phyloP scores from a whole-genome alignment of 2,329 filamentous ascomycete species.

The Xylaria sp. region DNA sequence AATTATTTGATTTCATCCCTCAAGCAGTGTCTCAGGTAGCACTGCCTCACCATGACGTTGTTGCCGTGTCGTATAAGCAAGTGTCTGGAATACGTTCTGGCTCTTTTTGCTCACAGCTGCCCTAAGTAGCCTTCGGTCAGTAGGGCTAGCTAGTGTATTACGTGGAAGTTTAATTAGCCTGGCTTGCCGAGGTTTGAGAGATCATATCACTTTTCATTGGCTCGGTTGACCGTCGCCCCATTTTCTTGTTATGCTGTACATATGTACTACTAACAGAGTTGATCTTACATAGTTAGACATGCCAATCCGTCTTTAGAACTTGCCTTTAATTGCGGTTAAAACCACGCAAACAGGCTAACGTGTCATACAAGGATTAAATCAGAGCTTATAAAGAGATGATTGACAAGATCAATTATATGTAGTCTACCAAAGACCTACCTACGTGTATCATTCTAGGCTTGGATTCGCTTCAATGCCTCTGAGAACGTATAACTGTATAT shows the following conservation, averaged over 20 bases:
- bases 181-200: neutral
- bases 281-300: neutral
- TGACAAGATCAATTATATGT: neutral
- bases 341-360: neutral
- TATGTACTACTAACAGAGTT: no score
- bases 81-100: neutral
- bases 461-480: no score
- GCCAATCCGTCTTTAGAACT: no score
- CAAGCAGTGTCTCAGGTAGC: no score
- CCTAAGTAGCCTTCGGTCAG: constrained; percentile 25
- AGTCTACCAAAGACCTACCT: no score
- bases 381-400: neutral
- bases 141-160: constrained; percentile 24
- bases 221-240: neutral
- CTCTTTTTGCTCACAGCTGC: constrained; percentile 6
- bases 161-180: neutral
- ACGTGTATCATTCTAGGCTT: neutral
- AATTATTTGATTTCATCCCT: no score
- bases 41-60: neutral
- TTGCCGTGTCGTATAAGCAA: neutral
- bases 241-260: neutral
- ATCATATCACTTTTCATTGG: neutral
- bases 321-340: neutral
- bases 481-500: no score
- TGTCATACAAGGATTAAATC: neutral